phyloP scores from a whole-genome alignment of 352 stramenopile species.

The Hyaloperonospora brassicae region DNA sequence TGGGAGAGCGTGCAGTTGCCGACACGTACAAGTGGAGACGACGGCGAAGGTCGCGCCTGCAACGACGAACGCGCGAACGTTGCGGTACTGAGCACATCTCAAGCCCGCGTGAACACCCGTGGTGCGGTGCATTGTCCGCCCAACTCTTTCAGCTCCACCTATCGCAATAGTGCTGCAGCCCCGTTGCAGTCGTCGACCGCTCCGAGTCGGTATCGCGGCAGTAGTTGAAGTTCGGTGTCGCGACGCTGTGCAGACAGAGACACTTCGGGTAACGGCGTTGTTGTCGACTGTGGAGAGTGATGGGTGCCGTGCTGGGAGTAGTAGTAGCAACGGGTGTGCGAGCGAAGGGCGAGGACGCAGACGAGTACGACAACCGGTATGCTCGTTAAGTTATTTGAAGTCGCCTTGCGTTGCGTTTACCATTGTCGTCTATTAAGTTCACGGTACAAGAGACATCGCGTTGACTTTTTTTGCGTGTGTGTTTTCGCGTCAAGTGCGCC shows the following conservation, averaged over 20 bases:
- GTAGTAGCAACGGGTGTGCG: slow-evolving; percentile 11
- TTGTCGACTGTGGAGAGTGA: slow-evolving; percentile 14
- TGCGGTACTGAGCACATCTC: slow-evolving; percentile 22
- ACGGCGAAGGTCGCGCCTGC: slow-evolving; percentile 20
- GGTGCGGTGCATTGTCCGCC: slow-evolving; percentile 22
- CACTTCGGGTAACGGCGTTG: slow-evolving; percentile 1
- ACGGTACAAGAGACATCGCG: slow-evolving; percentile 2
- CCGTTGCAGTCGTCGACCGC: slow-evolving; percentile 14
- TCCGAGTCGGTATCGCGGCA: slow-evolving; percentile 24
- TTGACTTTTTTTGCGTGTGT: slow-evolving; percentile 1
- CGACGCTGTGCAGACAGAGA: slow-evolving; percentile 12
- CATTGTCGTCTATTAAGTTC: slow-evolving; percentile 20
- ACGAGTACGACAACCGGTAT: slow-evolving; percentile 25
- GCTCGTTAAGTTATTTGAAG: slow-evolving; percentile 48
- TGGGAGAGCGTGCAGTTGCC: slow-evolving; percentile 20
- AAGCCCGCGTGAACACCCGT: slow-evolving; percentile 23
- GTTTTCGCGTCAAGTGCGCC: not conserved
- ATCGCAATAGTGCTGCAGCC: slow-evolving; percentile 10
- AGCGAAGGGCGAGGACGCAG: slow-evolving; percentile 9
- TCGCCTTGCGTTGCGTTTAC: slow-evolving; percentile 19
- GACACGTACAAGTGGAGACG: slow-evolving; percentile 14
- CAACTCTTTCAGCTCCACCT: slow-evolving; percentile 6
- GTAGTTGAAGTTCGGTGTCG: slow-evolving; percentile 16
- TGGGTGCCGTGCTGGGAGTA: slow-evolving; percentile 14
- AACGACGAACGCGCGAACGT: slow-evolving; percentile 28